Conservation (phyloP, 306 rosid species). For the Astragalus membranaceus region DNA sequence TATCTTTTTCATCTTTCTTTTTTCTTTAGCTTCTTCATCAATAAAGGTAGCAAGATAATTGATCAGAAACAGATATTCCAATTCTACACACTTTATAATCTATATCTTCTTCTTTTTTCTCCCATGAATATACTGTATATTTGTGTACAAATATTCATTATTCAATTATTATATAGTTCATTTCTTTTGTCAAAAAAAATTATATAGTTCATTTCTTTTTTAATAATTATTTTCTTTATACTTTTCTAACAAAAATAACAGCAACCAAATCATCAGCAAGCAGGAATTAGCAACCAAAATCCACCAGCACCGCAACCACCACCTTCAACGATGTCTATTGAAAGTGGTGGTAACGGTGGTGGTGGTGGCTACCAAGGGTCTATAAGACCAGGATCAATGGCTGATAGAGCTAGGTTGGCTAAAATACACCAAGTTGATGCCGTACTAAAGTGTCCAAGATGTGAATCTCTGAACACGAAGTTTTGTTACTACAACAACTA, state of each 20-base stretch:
- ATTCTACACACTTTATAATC: constrained; percentile 27
- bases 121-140: constrained; percentile 57
- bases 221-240: background rate
- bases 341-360: background rate
- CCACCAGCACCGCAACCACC: constrained; percentile 16
- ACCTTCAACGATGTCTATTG: background rate
- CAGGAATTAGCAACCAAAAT: constrained; percentile 24
- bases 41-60: constrained; percentile 35
- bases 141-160: background rate
- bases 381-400: constrained; percentile 58
- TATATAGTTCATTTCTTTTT: background rate
- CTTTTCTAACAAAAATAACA: background rate
- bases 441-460: constrained; percentile 67
- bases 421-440: constrained; percentile 55
- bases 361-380: constrained; percentile 24
- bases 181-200: no score
- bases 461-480: constrained; percentile 82
- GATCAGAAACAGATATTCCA: constrained; percentile 33
- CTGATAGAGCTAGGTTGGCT: constrained; percentile 62
- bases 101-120: constrained; percentile 9
- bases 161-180: constrained; percentile 1
- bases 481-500: constrained; percentile 90
- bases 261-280: constrained; percentile 28
- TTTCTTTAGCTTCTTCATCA: constrained; percentile 39
- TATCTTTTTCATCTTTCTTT: background rate